These are phyloP conservation scores for Collybia sordida DNA, from an alignment of 768 basidiomycete species.

Conservation along the genomic window DNA sequence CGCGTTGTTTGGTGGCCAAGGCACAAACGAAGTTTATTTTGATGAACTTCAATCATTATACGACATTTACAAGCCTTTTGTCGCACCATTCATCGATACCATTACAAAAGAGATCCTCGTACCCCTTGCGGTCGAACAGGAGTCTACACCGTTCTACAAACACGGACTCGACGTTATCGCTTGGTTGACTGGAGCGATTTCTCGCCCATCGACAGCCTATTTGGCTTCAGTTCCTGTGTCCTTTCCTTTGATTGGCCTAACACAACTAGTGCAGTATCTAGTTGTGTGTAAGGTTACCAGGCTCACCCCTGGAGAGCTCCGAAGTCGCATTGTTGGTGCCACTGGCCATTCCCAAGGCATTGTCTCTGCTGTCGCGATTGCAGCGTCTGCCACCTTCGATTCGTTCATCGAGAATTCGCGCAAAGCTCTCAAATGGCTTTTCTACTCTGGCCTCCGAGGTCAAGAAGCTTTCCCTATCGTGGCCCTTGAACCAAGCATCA, in stretches of 20 bases:
- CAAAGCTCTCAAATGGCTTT: conserved; percentile 90
- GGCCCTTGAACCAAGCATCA: conserved; percentile 83
- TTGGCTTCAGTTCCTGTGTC: conserved; percentile 93
- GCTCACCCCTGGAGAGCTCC: conserved; percentile 78
- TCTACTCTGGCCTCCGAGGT: conserved; percentile 90
- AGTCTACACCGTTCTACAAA: conserved; percentile 65
- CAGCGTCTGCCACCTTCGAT: conserved; percentile 74
- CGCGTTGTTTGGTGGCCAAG: conserved; percentile 97
- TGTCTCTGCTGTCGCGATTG: conserved; percentile 87
- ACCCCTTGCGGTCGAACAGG: conserved; percentile 64
- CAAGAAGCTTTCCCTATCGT: conserved; percentile 94
- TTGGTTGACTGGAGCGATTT: conserved; percentile 74
- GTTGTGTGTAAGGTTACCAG: conserved; percentile 73
- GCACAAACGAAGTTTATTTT: conserved; percentile 97
- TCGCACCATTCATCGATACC: conserved; percentile 65
- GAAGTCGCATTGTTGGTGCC: conserved; percentile 73
- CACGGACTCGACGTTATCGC: conserved; percentile 79
- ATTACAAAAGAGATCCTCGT: conserved; percentile 67
- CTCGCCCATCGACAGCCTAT: conserved; percentile 81
- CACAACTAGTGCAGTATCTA: conserved; percentile 93
- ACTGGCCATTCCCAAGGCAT: conserved; percentile 99
- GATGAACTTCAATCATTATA: conserved; percentile 92
- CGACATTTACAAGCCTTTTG: conserved; percentile 88
- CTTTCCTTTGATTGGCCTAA: conserved; percentile 93
- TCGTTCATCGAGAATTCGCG: conserved; percentile 72